Percentiles rank a stretch among this genome's conserved stretches.
These are phyloP conservation scores for Cairneyella variabilis DNA, from an alignment of 495 filamentous ascomycete species.

Conservation along the genomic window DNA sequence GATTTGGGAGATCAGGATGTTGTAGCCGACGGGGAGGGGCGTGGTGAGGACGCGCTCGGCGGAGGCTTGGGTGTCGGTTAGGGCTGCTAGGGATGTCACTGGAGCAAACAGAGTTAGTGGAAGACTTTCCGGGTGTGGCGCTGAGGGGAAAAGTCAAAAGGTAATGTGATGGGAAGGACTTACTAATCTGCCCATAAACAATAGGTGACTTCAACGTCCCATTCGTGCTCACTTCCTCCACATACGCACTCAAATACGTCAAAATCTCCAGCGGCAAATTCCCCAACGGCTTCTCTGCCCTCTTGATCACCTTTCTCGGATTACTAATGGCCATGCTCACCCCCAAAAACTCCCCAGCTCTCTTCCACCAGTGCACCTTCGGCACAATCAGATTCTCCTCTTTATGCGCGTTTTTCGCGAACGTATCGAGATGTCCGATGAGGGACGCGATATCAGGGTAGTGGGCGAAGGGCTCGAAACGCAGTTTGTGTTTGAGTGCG, in stretches of 20 bases:
- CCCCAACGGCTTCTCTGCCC: conserved; percentile 56
- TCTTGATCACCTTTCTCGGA: conserved; percentile 68
- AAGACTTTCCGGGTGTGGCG: neutral
- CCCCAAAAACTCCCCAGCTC: conserved; percentile 64
- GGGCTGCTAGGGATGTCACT: conserved; percentile 44
- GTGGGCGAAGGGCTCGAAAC: conserved; percentile 78
- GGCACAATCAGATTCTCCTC: conserved; percentile 41
- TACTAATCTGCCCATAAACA: conserved; percentile 23
- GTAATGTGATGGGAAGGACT: neutral
- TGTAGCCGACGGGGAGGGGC: conserved; percentile 79
- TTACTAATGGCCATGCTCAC: conserved; percentile 68
- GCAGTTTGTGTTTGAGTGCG: conserved; percentile 79
- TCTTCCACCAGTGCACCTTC: conserved; percentile 49
- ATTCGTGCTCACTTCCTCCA: conserved; percentile 51
- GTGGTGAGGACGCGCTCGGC: conserved; percentile 82
- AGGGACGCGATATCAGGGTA: conserved; percentile 63
- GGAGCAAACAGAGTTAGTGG: neutral
- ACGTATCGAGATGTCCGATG: conserved; percentile 60
- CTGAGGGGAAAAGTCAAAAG: neutral
- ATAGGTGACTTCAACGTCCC: conserved; percentile 47
- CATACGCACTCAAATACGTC: conserved; percentile 63
- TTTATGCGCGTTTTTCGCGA: conserved; percentile 63
- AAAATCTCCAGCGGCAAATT: conserved; percentile 78
- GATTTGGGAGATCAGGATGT: conserved; percentile 81
- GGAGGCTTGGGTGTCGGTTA: conserved; percentile 72